phyloP scores from a whole-genome alignment of 495 filamentous ascomycete species.

The Neurospora cerealis region DNA sequence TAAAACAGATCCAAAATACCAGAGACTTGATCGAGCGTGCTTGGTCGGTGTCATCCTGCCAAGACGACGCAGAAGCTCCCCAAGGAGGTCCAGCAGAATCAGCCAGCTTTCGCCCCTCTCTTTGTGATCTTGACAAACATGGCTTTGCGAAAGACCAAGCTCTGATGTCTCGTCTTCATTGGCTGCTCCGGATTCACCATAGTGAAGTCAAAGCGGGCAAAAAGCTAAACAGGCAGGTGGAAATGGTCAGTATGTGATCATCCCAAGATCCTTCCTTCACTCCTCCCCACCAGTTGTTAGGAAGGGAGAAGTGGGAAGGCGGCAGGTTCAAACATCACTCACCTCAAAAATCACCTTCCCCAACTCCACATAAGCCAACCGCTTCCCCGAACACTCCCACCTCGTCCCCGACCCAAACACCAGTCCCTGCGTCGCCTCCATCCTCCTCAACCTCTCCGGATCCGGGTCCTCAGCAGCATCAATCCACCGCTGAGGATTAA shows the following conservation, averaged over 20 bases:
- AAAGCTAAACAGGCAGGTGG: slow-evolving; percentile 17
- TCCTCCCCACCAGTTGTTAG: not conserved
- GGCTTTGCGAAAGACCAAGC: not conserved
- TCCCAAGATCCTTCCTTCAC: no score
- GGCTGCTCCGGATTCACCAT: slow-evolving; percentile 35
- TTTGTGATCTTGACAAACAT: slow-evolving; percentile 6
- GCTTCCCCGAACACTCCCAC: slow-evolving; percentile 42
- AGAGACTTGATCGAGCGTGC: no score
- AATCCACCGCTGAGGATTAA: slow-evolving; percentile 33
- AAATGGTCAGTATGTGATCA: not conserved
- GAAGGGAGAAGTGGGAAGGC: no score
- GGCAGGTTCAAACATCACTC: slow-evolving; percentile 1
- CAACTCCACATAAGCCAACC: slow-evolving; percentile 48
- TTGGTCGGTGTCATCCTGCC: no score
- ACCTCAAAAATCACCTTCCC: slow-evolving; percentile 44
- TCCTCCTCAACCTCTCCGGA: slow-evolving; percentile 34
- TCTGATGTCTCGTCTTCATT: slow-evolving; percentile 9
- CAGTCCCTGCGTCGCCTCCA: slow-evolving; percentile 38
- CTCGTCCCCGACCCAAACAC: slow-evolving; percentile 44
- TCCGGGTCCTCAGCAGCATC: slow-evolving; percentile 16
- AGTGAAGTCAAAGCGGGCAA: slow-evolving; percentile 37
- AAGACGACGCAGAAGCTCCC: no score
- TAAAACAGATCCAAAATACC: no score
- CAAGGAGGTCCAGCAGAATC: no score
- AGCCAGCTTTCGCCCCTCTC: not conserved